Evolutionary conservation across 352 stramenopile species (phyloP), one percentile per base, ranked within the genome.

Genomic region (Phytophthora lateralis): DNA sequence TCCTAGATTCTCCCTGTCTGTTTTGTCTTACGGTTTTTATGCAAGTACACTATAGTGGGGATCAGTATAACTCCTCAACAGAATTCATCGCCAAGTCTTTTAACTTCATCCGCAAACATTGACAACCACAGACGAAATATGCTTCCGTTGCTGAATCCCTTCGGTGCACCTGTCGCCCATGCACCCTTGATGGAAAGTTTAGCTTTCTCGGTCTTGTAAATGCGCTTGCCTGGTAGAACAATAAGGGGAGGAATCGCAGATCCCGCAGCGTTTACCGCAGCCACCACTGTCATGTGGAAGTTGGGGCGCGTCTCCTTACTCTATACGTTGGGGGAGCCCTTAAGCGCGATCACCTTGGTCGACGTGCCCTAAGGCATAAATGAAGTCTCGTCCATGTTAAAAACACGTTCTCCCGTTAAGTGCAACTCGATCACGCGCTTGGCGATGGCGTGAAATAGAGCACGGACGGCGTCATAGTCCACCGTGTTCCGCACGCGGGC

Each of bases 121-220:
- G 9, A 3, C 15, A 61, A 8, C 59, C 59, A 60, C 3, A 61
- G 12, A 14, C 27, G n/a, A 17, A 66, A 66, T 3, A 60, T 6
- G 1, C 5, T 21, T 18, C 12, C 37, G 41, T 62, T 68, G 15
- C 45, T 68, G 39, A 62, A 68, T 20, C 60, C 39, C 24, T 62
- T 68, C 2, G 46, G 46, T 5, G 45, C 52, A 35, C 52, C 60
- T 4, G 52, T 53, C 12, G 58, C 21, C 1, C 45, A 11, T 1
- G 52, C 55, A 4, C 24, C 39, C 9, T 35, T 18, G 9, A 63
- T 30, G n/a, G 45, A 35, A 24, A 68, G 42, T 8, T 38, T n/a
- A 21, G 6, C 2, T 8, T 26, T 45, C 1, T 59, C 29, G 0
- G 15, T 20, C 24, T 55, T 58, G 4, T 53, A 20, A 4, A 59